Percentiles rank a stretch among this genome's conserved stretches.
Conservation (phyloP, 116 monocot genomes). For the Cymodocea nodosa region DNA sequence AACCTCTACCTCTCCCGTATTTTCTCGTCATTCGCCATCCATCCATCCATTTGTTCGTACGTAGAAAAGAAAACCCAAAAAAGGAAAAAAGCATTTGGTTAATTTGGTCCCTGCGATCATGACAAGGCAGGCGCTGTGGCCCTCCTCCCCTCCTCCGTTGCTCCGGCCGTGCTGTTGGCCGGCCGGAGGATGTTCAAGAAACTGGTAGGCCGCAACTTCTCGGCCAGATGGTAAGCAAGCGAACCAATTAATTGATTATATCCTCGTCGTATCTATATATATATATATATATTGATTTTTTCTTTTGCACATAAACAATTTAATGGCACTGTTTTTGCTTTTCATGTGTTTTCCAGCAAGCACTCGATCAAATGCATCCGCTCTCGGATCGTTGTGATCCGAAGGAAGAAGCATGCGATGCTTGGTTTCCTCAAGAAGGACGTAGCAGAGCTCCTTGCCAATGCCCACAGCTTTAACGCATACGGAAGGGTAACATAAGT, state of each 20-base stretch:
- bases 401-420: constrained; percentile 41
- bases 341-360: constrained; percentile 43
- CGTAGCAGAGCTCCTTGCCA: constrained; percentile 35
- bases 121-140: no score
- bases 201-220: constrained; percentile 15
- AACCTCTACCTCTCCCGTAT: no score
- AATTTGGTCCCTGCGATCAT: no score
- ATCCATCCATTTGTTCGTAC: no score
- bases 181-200: constrained; percentile 13
- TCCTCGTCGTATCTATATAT: no score
- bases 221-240: constrained; percentile 9
- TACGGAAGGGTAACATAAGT: constrained; percentile 34
- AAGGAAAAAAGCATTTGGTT: background rate
- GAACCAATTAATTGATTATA: no score
- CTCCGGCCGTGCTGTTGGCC: no score
- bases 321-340: no score
- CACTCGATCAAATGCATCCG: constrained; percentile 31
- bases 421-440: constrained; percentile 44
- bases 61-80: background rate
- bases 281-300: background rate
- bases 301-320: no score
- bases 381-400: constrained; percentile 18
- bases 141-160: no score
- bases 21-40: no score
- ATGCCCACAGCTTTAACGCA: constrained; percentile 21